A percentile compares a stretch with the other conserved stretches of the same genome.
These are phyloP conservation scores for Castanea mollissima DNA, from an alignment of 306 rosid species.

Conservation along the genomic window DNA sequence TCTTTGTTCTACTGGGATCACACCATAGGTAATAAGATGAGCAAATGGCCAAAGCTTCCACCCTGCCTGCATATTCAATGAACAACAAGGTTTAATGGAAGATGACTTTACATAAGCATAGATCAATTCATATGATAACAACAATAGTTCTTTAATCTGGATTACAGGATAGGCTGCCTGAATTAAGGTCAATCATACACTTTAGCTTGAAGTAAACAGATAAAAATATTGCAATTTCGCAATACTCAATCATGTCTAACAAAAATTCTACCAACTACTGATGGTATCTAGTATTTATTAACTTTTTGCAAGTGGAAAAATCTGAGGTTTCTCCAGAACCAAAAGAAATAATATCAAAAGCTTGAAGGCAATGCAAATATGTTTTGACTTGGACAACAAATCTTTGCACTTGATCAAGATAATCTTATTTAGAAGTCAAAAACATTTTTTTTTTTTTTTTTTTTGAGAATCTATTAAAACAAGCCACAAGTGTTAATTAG, in stretches of 20 bases:
- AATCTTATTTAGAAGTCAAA: background rate
- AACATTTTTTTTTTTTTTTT: no score
- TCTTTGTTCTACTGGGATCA: conserved; percentile 90
- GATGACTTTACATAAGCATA: conserved; percentile 3
- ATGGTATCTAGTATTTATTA: background rate
- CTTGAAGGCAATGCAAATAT: background rate
- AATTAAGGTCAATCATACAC: background rate
- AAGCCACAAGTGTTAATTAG: background rate
- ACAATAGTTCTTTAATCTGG: background rate
- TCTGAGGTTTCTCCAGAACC: background rate
- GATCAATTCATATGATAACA: background rate
- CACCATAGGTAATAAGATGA: conserved; percentile 91
- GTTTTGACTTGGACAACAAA: background rate
- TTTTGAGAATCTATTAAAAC: no score
- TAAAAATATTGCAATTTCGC: background rate
- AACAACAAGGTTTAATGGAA: conserved; percentile 26
- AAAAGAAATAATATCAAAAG: background rate
- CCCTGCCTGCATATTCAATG: conserved; percentile 66
- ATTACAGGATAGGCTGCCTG: background rate
- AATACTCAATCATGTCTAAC: background rate
- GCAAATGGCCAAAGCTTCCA: conserved; percentile 99
- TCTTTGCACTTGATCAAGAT: background rate
- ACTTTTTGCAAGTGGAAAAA: background rate
- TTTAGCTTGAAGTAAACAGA: background rate
- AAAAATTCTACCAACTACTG: background rate